phyloP scores from a whole-genome alignment of 2,329 filamentous ascomycete species.

The Paraphaeosphaeria minitans region DNA sequence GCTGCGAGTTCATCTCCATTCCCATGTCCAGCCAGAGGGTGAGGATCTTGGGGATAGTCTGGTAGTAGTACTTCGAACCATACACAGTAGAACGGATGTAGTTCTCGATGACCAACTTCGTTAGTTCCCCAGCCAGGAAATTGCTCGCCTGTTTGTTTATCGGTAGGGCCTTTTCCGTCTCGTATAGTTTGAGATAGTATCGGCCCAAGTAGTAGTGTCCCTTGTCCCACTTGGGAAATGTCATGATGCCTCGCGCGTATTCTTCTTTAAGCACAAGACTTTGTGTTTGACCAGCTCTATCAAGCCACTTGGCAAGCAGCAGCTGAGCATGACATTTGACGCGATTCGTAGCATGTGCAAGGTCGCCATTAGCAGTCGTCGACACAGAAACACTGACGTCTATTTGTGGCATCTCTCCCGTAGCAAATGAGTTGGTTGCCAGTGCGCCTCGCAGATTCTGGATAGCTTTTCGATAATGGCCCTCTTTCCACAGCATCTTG shows the following conservation, averaged over 20 bases:
- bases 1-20: constrained; percentile 57
- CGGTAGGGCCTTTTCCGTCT: constrained; percentile 81
- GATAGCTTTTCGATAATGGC: constrained; percentile 92
- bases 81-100: constrained; percentile 85
- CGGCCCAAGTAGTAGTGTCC: constrained; percentile 96
- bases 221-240: constrained; percentile 81
- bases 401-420: constrained; percentile 45
- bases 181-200: constrained; percentile 94
- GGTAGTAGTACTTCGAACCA: constrained; percentile 94
- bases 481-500: constrained; percentile 88
- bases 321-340: constrained; percentile 81
- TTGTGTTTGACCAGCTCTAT: constrained; percentile 91
- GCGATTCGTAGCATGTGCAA: constrained; percentile 56
- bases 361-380: constrained; percentile 45
- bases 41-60: constrained; percentile 87
- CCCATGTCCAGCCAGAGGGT: constrained; percentile 95
- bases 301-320: constrained; percentile 94
- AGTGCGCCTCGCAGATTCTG: constrained; percentile 89
- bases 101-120: constrained; percentile 90
- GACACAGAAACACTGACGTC: constrained; percentile 44
- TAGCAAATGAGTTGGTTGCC: constrained; percentile 74
- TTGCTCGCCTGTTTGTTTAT: constrained; percentile 68
- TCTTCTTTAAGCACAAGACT: constrained; percentile 71
- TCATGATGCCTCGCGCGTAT: constrained; percentile 81
- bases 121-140: constrained; percentile 75